Base-by-base conservation (phyloP, 1,284 basidiomycete genomes). In the Salmacisia buchloeana region DNA sequence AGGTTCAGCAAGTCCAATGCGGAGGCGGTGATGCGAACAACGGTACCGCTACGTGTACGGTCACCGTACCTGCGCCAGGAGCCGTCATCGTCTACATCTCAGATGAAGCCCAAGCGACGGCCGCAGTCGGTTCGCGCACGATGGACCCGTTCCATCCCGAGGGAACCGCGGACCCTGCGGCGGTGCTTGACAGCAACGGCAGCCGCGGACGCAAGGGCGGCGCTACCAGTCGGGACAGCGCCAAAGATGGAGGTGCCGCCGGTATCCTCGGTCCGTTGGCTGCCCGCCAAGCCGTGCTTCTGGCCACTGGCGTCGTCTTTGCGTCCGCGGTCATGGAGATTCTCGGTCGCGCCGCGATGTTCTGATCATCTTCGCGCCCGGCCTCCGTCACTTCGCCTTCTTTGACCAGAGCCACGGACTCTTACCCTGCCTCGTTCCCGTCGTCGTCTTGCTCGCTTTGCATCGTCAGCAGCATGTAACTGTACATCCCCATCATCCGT, bases 81-180 rank as follows among this genome's bases (percentile, higher is more conserved):
- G 85, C 86, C 61, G 89, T 88, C 3, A 82, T 91, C 59, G 88
- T 91, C 25, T 90, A 88, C 83, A 81, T 91, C 57, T 83, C 81
- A 29, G 9, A 21, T 7, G 27, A 57, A 10, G 43, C 34, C 13
- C 23, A 54, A 45, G 27, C 35, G 4, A 23, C 62, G 35, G 61
- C 52, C n/a, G 38, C 58, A 33, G 35, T 36, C n/a, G 35, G 31
- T 13, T 23, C 59, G 18, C 27, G 31, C 29, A 36, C 63, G n/a
- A 52, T 27, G 21, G 15, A 21, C 21, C 23, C 46, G 7, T 66
- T 64, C 34, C 27, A 59, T 13, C 64, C 57, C 4, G 27, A 45
- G 10, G 62, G 63, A 18, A 64, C 64, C 21, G 41, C 29, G 29
- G 38, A 39, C 23, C 41, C 61, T 4, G 33, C 27, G 10, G 56